Evolutionary conservation across 2,329 filamentous ascomycete species (phyloP).

Genomic region (Aspergillus chevalieri): DNA sequence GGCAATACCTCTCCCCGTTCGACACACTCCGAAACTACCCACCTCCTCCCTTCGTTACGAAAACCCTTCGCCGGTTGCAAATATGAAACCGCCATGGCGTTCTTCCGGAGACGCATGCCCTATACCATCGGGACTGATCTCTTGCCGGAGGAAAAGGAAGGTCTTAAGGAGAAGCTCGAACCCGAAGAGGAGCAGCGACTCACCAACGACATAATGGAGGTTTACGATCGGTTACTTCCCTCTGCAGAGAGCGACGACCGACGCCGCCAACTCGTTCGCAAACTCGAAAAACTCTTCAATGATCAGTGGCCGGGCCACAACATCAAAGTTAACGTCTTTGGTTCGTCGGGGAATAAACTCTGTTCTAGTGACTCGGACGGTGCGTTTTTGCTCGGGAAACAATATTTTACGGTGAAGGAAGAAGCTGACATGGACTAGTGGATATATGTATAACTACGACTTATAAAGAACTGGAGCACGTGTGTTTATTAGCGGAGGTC

Average conservation of each 20-base stretch:
- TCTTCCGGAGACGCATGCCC: conserved; percentile 78
- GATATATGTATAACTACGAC: conserved; percentile 96
- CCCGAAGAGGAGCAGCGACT: conserved; percentile 69
- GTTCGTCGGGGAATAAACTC: conserved; percentile 92
- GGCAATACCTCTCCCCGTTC: conserved; percentile 81
- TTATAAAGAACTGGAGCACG: conserved; percentile 78
- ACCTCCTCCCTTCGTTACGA: conserved; percentile 62
- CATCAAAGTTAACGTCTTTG: conserved; percentile 89
- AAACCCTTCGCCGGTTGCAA: conserved; percentile 67
- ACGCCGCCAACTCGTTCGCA: conserved; percentile 69
- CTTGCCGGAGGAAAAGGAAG: conserved; percentile 62
- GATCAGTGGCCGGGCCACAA: conserved; percentile 85
- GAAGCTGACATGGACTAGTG: conserved; percentile 50
- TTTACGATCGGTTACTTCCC: conserved; percentile 81
- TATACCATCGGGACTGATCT: conserved; percentile 82
- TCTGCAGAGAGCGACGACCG: conserved; percentile 71
- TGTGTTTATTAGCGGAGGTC: conserved; percentile 83
- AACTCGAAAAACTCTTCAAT: conserved; percentile 82
- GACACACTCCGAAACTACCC: conserved; percentile 81
- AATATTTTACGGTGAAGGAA: not conserved
- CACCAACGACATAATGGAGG: conserved; percentile 72
- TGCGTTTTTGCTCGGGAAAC: conserved; percentile 39
- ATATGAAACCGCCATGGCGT: conserved; percentile 80
- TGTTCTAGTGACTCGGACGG: conserved; percentile 95
- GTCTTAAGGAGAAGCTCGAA: conserved; percentile 63